Conservation (phyloP, 163 green algal genomes). For the Coccomyxa subellipsoidea region DNA sequence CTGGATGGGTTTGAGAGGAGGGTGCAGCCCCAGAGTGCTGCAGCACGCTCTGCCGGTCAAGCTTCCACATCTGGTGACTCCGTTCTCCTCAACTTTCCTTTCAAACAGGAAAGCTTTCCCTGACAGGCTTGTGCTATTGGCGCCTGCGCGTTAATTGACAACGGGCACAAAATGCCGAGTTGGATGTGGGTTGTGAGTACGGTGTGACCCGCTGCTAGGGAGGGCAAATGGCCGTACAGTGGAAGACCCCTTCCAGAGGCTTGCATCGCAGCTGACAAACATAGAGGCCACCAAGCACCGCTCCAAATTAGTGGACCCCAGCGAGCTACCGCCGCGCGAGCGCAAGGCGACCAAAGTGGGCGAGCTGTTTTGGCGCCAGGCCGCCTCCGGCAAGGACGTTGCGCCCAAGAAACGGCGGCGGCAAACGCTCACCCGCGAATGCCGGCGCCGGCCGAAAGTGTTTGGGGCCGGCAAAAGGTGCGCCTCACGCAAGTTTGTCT, state of each 20-base stretch:
- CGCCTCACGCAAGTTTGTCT: too few species aligned
- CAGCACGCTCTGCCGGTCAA: neutral
- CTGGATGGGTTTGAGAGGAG: constrained; percentile 78
- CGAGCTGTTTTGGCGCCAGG: constrained; percentile 50
- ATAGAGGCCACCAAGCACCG: constrained; percentile 25
- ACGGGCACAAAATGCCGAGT: too few species aligned
- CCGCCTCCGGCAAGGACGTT: constrained; percentile 7
- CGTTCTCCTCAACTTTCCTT: too few species aligned
- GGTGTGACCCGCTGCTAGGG: too few species aligned
- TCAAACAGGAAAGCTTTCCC: too few species aligned
- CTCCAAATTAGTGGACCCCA: constrained; percentile 49
- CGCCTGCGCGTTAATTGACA: too few species aligned
- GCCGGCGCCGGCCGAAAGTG: neutral
- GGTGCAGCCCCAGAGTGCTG: constrained; percentile 21
- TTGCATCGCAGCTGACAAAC: constrained; percentile 30
- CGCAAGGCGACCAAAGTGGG: constrained; percentile 29
- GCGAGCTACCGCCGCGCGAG: constrained; percentile 50
- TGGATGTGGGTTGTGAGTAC: too few species aligned
- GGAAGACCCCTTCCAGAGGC: constrained; percentile 29
- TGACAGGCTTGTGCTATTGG: too few species aligned
- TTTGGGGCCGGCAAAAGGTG: neutral
- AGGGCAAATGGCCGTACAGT: neutral
- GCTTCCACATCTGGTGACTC: constrained; percentile 20
- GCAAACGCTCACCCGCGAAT: constrained; percentile 31
- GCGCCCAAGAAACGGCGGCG: constrained; percentile 21